Conservation (phyloP, 306 rosid species). For the Casuarina glauca region DNA sequence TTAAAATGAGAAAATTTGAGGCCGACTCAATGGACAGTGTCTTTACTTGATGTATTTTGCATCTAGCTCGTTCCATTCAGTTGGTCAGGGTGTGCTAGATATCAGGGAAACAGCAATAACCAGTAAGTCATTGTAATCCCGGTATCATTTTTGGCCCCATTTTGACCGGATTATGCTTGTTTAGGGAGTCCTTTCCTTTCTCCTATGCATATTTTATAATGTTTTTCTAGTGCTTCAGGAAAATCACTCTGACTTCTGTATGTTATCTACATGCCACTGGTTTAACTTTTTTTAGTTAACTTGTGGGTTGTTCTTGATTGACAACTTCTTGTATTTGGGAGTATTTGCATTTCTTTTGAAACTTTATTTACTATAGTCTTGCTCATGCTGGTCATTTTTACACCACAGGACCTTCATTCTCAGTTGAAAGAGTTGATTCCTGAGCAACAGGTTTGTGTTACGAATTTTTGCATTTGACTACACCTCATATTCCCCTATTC, state of each 20-base stretch:
- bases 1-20: background rate
- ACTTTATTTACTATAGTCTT: slow-evolving; percentile 3
- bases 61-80: background rate
- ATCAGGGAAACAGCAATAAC: background rate
- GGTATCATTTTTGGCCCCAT: background rate
- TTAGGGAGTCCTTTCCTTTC: background rate
- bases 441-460: slow-evolving; percentile 72
- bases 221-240: background rate
- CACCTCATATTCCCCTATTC: background rate
- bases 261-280: background rate
- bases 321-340: slow-evolving; percentile 4
- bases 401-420: slow-evolving; percentile 78
- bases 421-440: slow-evolving; percentile 87
- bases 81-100: background rate
- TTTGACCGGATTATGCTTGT: background rate
- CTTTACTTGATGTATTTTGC: background rate
- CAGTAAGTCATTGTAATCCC: background rate
- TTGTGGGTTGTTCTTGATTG: background rate
- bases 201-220: background rate
- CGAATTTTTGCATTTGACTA: slow-evolving; percentile 19
- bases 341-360: background rate
- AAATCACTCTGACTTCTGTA: background rate
- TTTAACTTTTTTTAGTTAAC: background rate
- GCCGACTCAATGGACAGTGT: background rate
- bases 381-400: slow-evolving; percentile 17